A percentile compares a stretch with the other conserved stretches of the same genome.
Evolutionary conservation across 768 basidiomycete species (phyloP).

Genomic region (Crassisporium funariophilum): DNA sequence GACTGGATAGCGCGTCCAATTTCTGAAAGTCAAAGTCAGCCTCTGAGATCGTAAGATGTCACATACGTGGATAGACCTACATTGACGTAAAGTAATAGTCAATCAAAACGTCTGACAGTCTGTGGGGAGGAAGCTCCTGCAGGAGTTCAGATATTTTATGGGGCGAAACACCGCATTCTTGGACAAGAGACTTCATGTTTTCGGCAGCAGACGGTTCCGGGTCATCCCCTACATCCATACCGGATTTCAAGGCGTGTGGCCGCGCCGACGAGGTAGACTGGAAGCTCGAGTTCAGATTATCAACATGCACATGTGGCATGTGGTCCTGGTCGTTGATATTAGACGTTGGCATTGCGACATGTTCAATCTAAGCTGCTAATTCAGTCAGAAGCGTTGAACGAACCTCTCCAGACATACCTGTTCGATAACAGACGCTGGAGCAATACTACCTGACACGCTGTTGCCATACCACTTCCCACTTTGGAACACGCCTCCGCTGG

Average conservation of each 20-base stretch:
- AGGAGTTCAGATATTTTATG: conserved; percentile 89
- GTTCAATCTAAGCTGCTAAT: conserved; percentile 44
- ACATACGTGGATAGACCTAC: conserved; percentile 40
- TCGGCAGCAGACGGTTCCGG: conserved; percentile 67
- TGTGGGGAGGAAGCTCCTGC: conserved; percentile 81
- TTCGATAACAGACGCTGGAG: conserved; percentile 76
- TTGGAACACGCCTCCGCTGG: conserved; percentile 75
- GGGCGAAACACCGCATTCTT: conserved; percentile 91
- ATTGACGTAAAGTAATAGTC: conserved; percentile 80
- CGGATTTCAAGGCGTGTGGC: conserved; percentile 12
- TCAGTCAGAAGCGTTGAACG: not conserved
- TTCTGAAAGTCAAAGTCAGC: conserved; percentile 48
- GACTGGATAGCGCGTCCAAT: conserved; percentile 92
- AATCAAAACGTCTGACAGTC: conserved; percentile 74
- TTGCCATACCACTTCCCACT: conserved; percentile 87
- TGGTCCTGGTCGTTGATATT: conserved; percentile 19
- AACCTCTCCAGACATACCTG: conserved; percentile 49
- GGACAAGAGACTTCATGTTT: conserved; percentile 81
- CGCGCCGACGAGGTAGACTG: conserved; percentile 2
- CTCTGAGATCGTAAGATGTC: not conserved
- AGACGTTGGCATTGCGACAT: conserved; percentile 48
- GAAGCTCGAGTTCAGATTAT: conserved; percentile 12
- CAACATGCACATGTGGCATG: conserved; percentile 1
- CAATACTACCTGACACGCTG: conserved; percentile 82
- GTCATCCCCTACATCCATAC: conserved; percentile 41